phyloP scores from a whole-genome alignment of 306 rosid genomes.

The Begonia loranthoides region DNA sequence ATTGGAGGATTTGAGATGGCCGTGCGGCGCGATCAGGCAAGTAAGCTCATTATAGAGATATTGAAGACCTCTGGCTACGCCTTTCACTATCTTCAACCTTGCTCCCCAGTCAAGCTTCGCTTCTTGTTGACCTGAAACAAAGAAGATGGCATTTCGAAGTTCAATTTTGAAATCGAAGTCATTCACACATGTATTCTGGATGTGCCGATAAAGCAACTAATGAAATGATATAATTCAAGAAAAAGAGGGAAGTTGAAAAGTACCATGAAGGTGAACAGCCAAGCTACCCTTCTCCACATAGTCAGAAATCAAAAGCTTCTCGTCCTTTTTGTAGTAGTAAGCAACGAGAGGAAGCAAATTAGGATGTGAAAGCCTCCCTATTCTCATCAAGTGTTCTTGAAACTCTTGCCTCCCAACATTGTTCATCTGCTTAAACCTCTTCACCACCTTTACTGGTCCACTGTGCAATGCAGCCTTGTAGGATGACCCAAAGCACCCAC shows the following conservation, averaged over 20 bases:
- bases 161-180: neutral
- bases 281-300: conserved; percentile 46
- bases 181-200: too few species aligned
- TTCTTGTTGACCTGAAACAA: conserved; percentile 32
- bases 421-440: conserved; percentile 88
- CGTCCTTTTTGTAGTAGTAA: conserved; percentile 78
- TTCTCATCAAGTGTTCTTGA: conserved; percentile 67
- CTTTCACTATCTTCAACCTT: conserved; percentile 65
- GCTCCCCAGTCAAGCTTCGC: conserved; percentile 55
- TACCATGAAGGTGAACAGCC: conserved; percentile 75
- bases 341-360: conserved; percentile 83
- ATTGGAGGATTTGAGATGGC: conserved; percentile 80
- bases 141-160: conserved; percentile 32
- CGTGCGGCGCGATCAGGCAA: conserved; percentile 59
- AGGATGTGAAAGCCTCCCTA: conserved; percentile 57
- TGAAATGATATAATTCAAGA: too few species aligned
- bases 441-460: conserved; percentile 67
- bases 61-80: conserved; percentile 58
- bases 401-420: conserved; percentile 76
- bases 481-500: conserved; percentile 75
- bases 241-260: neutral
- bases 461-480: conserved; percentile 55
- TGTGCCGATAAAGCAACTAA: too few species aligned
- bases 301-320: conserved; percentile 66
- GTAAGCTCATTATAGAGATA: conserved; percentile 63